Conservation (phyloP, 208 protist species). For the Leishmania lainsoni region DNA sequence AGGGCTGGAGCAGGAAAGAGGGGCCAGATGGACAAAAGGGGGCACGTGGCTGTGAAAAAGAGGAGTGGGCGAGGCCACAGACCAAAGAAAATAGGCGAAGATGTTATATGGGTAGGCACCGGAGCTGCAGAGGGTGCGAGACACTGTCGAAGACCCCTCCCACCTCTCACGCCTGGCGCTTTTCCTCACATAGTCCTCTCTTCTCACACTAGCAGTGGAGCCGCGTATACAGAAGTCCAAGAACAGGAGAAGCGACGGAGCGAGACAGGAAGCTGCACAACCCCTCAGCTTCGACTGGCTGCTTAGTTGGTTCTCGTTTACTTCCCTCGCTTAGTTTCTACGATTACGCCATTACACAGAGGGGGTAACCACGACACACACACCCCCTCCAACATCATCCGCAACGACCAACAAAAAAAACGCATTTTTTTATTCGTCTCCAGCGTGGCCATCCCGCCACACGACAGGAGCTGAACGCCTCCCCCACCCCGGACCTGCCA, state of each 20-base stretch:
- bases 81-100: neutral
- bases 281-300: neutral
- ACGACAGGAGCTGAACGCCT: no score
- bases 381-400: neutral
- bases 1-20: neutral
- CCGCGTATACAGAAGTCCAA: no score
- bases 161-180: neutral
- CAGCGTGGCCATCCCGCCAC: no score
- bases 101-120: neutral
- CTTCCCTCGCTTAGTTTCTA: neutral
- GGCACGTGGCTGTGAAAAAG: neutral
- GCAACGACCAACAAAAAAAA: no score
- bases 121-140: neutral
- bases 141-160: neutral
- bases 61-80: neutral
- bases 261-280: neutral
- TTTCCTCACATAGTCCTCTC: neutral
- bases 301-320: neutral
- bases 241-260: neutral
- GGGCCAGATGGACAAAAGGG: neutral
- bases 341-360: conserved; percentile 1
- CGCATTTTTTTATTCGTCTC: no score
- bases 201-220: neutral
- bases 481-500: no score
- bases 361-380: neutral